Percentiles rank a stretch among this genome's conserved stretches.
Evolutionary conservation across 352 stramenopile genomes (phyloP).

Genomic region (Phytophthora ohioensis): DNA sequence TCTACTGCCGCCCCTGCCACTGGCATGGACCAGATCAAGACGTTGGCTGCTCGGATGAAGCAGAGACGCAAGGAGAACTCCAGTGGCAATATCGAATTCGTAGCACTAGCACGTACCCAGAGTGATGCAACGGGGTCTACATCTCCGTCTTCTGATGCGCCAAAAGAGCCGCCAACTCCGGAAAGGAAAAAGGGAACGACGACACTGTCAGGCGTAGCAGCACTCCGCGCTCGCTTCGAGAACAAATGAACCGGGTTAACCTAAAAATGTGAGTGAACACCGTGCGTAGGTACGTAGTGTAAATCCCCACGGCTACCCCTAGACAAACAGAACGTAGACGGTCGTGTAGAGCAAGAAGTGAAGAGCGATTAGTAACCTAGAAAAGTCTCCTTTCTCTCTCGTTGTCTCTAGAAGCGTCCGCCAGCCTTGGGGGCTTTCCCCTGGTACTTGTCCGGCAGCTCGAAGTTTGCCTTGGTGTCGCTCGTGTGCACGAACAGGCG

Average conservation of each 20-base stretch:
- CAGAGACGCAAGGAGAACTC: constrained; percentile 56
- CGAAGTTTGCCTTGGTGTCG: constrained; percentile 59
- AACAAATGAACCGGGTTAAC: constrained; percentile 46
- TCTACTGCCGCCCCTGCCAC: constrained; percentile 22
- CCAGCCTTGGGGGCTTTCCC: constrained; percentile 62
- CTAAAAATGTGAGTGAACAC: constrained; percentile 11
- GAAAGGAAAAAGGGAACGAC: constrained; percentile 34
- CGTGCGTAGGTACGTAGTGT: constrained; percentile 10
- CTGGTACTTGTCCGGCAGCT: constrained; percentile 71
- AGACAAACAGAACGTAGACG: constrained; percentile 12
- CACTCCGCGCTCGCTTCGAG: constrained; percentile 80
- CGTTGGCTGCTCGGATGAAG: constrained; percentile 80
- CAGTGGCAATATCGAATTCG: constrained; percentile 32
- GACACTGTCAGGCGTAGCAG: constrained; percentile 66
- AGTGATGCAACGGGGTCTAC: constrained; percentile 35
- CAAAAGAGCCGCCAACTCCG: constrained; percentile 17
- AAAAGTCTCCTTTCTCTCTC: neutral
- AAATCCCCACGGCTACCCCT: constrained; percentile 1
- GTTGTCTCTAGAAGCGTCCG: constrained; percentile 39
- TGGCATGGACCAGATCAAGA: constrained; percentile 77
- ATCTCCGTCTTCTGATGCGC: constrained; percentile 12
- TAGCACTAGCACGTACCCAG: constrained; percentile 31
- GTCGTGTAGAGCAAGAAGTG: constrained; percentile 9
- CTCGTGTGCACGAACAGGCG: constrained; percentile 75
- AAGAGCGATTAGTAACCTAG: constrained; percentile 31